Evolutionary conservation across 164 flowering plant genomes (phyloP), one percentile per base, ranked within the genome.

Genomic region (Tetrastigma voinierianum): DNA sequence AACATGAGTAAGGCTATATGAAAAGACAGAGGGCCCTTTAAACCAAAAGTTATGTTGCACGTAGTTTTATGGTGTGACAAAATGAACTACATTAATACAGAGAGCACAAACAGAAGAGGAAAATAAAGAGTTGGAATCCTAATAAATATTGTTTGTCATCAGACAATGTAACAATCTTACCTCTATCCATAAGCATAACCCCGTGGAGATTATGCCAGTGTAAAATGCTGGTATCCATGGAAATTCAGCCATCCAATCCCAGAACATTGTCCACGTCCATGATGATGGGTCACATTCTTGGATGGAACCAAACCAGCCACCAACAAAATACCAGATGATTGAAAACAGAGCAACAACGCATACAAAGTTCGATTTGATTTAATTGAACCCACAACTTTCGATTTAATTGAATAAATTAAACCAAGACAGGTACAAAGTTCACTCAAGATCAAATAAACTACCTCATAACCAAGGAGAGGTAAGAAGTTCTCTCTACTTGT

Each of bases 181-280:
- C 95, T 92, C 98, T 49, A 84, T 61, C 93, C 91, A 90, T 67
- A 88, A 79, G 87, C 96, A 92, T 54, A 90, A 66, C 3, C 89
- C 90, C 24, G 96, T 90, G 51, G 96, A 88, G 53, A 92, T 82
- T 52, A 83, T 52, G 32, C 94, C 96, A 19, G 96, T 92, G 68
- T 92, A 92, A 8, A 90, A 76, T 52, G 93, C 90, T 62, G 98
- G 95, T 57, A 93, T 71, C 98, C 96, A 90, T 52, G 98, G 98
- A 76, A 90, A 93, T 23, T 65, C 58, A 57, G 75, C 61, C 58
- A 87, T 51, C 81, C 76, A 81, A 61, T 86, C 74, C 78, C 73
- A 75, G 56, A 75, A 44, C 74, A 67, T 57, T 68, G 63, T 62
- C 89, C 83, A 81, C 46, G 82, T 71, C 86, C 86, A 87, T 25